A percentile compares a stretch with the other conserved stretches of the same genome.
phyloP scores from a whole-genome alignment of 257 asterid genomes.

The Plantago elongata region DNA sequence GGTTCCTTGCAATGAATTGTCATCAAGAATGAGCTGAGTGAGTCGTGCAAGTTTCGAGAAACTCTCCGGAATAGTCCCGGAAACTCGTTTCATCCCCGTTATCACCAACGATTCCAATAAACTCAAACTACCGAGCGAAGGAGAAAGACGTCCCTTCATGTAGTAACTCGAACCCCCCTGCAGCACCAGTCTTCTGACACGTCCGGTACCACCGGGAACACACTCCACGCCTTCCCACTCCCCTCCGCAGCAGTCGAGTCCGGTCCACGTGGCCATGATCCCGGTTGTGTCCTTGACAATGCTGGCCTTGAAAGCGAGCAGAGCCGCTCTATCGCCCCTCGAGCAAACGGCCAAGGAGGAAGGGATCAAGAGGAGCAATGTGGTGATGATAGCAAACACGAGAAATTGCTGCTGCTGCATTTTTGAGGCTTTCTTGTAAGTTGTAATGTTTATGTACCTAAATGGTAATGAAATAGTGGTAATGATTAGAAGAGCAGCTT shows the following conservation, averaged over 20 bases:
- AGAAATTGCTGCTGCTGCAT: conserved; percentile 29
- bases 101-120: conserved; percentile 62
- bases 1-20: conserved; percentile 53
- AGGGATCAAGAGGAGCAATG: conserved; percentile 13
- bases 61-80: conserved; percentile 50
- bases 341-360: conserved; percentile 37
- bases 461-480: too few species aligned
- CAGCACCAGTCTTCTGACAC: conserved; percentile 52
- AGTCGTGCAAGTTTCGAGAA: conserved; percentile 56
- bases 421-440: conserved; percentile 29
- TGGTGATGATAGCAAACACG: conserved; percentile 36
- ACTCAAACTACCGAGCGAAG: conserved; percentile 49
- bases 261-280: conserved; percentile 62
- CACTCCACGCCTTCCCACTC: conserved; percentile 98
- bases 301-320: conserved; percentile 63
- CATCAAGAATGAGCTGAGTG: conserved; percentile 70
- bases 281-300: conserved; percentile 69
- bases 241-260: conserved; percentile 77
- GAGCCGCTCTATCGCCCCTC: conserved; percentile 60
- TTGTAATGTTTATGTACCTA: too few species aligned
- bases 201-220: conserved; percentile 35
- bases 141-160: conserved; percentile 74
- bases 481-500: not conserved
- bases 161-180: conserved; percentile 46
- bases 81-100: conserved; percentile 68